These are phyloP conservation scores for Penicillium maclennaniae DNA, from an alignment of 495 filamentous ascomycete genomes.

Conservation along the genomic window DNA sequence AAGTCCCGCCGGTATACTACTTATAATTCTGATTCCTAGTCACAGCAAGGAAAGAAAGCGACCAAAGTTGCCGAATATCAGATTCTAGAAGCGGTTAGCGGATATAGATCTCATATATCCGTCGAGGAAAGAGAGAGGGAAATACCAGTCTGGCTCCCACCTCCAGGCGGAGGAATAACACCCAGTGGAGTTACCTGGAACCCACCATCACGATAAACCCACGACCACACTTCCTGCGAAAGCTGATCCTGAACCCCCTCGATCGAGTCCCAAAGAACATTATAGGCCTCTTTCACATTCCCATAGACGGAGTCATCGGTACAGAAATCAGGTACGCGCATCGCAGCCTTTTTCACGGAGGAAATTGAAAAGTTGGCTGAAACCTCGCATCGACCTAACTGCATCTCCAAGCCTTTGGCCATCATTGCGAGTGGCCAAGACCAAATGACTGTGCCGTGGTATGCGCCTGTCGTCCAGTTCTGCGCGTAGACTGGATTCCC, in stretches of 20 bases:
- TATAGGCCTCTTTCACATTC: conserved; percentile 55
- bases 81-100: conserved; percentile 13
- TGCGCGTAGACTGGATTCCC: conserved; percentile 41
- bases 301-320: conserved; percentile 36
- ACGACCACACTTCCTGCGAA: conserved; percentile 61
- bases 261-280: conserved; percentile 57
- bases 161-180: conserved; percentile 48
- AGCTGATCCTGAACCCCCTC: conserved; percentile 51
- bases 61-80: conserved; percentile 25
- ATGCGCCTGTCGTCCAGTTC: conserved; percentile 54
- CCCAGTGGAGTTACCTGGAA: conserved; percentile 53
- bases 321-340: conserved; percentile 44
- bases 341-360: background rate
- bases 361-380: conserved; percentile 6
- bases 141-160: conserved; percentile 30
- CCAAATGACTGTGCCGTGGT: conserved; percentile 67
- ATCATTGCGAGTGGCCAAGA: conserved; percentile 65
- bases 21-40: conserved; percentile 12
- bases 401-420: conserved; percentile 51
- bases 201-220: conserved; percentile 45
- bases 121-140: conserved; percentile 1
- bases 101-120: background rate
- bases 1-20: background rate
- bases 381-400: conserved; percentile 43
- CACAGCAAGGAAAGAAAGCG: conserved; percentile 21